Conservation (phyloP, 441 rosid species). For the Arabidopsis hybrid region DNA sequence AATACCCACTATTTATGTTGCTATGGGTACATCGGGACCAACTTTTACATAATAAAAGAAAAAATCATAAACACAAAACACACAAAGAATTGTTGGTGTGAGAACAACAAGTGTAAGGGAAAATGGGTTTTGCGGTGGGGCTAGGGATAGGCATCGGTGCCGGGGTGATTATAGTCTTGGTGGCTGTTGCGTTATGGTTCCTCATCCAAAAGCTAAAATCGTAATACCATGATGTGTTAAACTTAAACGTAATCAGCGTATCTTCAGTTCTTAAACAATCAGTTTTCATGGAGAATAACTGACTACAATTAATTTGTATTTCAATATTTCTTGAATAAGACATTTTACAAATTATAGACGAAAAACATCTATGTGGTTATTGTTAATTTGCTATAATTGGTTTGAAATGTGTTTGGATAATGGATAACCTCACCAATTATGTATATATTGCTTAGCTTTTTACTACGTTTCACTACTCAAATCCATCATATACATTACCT, state of each 20-base stretch:
- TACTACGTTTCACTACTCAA: background rate
- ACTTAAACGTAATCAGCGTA: background rate
- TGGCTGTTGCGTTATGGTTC: background rate
- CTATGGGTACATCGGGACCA: background rate
- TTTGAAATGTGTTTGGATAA: slow-evolving; percentile 1
- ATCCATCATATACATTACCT: background rate
- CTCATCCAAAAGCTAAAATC: background rate
- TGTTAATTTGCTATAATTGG: background rate
- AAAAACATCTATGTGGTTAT: background rate
- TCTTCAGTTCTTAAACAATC: background rate
- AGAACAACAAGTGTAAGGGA: background rate
- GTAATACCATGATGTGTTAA: background rate
- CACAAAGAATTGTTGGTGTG: too few relatives aligned
- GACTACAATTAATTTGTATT: background rate
- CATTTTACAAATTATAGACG: background rate
- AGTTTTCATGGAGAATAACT: background rate
- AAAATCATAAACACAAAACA: too few relatives aligned
- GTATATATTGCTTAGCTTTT: background rate
- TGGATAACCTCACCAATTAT: background rate
- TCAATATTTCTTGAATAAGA: background rate
- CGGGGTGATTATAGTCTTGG: background rate
- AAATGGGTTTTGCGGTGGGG: background rate
- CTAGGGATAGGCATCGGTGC: background rate
- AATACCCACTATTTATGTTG: background rate
- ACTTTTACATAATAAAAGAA: background rate